Evolutionary conservation across 1,284 basidiomycete genomes (phyloP), one percentile per base, ranked within the genome.

Genomic region (Pyrrhoderma noxium): DNA sequence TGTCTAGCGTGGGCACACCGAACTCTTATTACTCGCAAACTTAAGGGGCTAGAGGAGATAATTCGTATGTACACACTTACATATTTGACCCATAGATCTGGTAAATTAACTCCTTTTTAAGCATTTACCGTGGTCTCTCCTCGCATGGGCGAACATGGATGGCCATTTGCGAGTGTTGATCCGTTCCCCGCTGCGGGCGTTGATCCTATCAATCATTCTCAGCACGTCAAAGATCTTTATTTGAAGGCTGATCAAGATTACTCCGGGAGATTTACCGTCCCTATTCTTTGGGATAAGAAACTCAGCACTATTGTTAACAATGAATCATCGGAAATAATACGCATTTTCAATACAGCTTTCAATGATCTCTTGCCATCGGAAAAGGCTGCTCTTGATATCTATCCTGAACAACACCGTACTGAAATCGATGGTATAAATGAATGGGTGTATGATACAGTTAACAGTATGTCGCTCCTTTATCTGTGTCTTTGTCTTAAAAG

Each of bases 221-320:
- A 80, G 53, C 84, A 95, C 65, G 65, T 98, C 61, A 84, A 81
- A 57, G 93, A 98, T 52, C 71, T 98, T 40, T 99, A 98, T 70
- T 69, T 87, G 56, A 81, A 77, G 54, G 89, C 81, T 0, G 72
- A 92, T 56, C 82, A 85, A 1, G 63, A 80, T 47, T 93, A 89
- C 59, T 57, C 60, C 8, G 85, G 85, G 49, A 76, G 85, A 47
- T 93, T 89, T 72, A 91, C 92, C 3, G 91, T 94, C 2, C 94
- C 95, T n/a, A 71, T 94, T 45, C 72, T 98, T 1, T 99, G 93
- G 91, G 96, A 98, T 72, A 95, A 85, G 72, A 89, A 96, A 68
- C 72, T 67, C 37, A 69, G 85, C 52, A 92, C 89, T 35, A 89
- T 99, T 59, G 96, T 99, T 51, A 96, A 90, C 73, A 99, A 96